Conservation (phyloP, 352 stramenopile genomes). For the Phytophthora megakarya region DNA sequence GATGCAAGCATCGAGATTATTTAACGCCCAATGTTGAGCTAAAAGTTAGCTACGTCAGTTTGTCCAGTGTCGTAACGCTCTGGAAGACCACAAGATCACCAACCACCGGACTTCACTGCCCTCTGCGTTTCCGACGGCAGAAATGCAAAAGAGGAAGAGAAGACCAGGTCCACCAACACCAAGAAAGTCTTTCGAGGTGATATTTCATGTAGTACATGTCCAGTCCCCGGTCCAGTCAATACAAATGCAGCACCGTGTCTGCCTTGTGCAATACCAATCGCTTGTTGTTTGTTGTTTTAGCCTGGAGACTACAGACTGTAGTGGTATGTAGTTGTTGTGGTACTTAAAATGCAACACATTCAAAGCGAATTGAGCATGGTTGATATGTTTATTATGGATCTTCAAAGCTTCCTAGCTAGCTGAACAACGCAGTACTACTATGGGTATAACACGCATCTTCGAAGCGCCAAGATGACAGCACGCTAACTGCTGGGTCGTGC, state of each 20-base stretch:
- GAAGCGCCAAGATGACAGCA: slow-evolving; percentile 23
- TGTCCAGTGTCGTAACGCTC: slow-evolving; percentile 10
- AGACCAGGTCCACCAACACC: not conserved
- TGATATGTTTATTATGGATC: slow-evolving; percentile 43
- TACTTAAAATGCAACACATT: too few relatives aligned
- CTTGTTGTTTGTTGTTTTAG: not conserved
- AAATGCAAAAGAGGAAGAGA: slow-evolving; percentile 17
- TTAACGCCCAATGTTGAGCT: slow-evolving; percentile 29
- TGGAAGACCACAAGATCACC: slow-evolving; percentile 21
- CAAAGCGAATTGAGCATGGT: slow-evolving; percentile 1
- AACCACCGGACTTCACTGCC: slow-evolving; percentile 12
- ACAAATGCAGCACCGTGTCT: slow-evolving; percentile 12
- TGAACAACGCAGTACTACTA: slow-evolving; percentile 24
- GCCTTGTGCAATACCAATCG: not conserved
- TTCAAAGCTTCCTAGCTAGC: slow-evolving; percentile 16
- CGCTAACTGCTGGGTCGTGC: slow-evolving; percentile 22
- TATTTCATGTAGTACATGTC: slow-evolving; percentile 18
- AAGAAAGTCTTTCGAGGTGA: slow-evolving; percentile 20
- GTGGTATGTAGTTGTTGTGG: too few relatives aligned
- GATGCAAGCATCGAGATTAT: slow-evolving; percentile 23
- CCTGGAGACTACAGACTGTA: too few relatives aligned
- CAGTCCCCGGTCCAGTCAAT: slow-evolving; percentile 12
- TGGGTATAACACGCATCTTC: slow-evolving; percentile 30
- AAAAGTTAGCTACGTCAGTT: slow-evolving; percentile 23
- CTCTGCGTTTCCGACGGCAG: slow-evolving; percentile 21